Base-by-base conservation (phyloP, 176 grass and related monocot species). In the Melocanna baccifera region DNA sequence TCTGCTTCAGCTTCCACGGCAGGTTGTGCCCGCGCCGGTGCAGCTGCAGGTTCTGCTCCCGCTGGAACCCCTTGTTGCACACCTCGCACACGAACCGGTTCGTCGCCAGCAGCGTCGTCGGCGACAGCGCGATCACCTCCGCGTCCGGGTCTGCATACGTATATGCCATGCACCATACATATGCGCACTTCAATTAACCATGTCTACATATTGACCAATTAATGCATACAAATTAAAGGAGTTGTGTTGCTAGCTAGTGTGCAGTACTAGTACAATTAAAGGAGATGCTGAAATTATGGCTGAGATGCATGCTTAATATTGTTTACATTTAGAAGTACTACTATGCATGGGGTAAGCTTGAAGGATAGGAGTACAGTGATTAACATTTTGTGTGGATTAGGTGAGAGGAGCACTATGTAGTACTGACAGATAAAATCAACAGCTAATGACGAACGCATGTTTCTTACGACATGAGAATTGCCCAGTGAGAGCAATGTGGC, bases 31-130 rank as follows among this genome's bases (percentile, higher is more conserved):
- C 93, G 36, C 97, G 93, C 2, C 97, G 91, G 83, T 99, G 97
- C n/a, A 99, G 91, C 89, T 99, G 97, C 66, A 99, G 88, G 90
- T 99, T 99, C 82, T 99, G 97, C 87, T 99, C 97, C 0, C 93
- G 86, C 69, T 92, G 97, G 85, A 99, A 99, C 22, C 97, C 97
- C 81, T 99, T 99, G 91, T 89, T 99, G 89, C 97, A 99, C 36
- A 99, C 96, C 89, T 99, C 93, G 79, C 96, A 99, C 28, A 99
- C 88, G 83, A 99, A 99, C 45, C 96, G 89, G 87, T 99, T 99
- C 77, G 96, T 96, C 50, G 96, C 91, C 93, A 99, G 11, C 53
- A 99, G 96, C 22, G 96, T 92, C 80, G 85, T 94, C 10, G 96
- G 93, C 1, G 96, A 92, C 34, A 96, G 86, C 7, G 96, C 91